These are phyloP conservation scores for Pyricularia pennisetigena DNA, from an alignment of 2,329 filamentous ascomycete species.

Conservation along the genomic window DNA sequence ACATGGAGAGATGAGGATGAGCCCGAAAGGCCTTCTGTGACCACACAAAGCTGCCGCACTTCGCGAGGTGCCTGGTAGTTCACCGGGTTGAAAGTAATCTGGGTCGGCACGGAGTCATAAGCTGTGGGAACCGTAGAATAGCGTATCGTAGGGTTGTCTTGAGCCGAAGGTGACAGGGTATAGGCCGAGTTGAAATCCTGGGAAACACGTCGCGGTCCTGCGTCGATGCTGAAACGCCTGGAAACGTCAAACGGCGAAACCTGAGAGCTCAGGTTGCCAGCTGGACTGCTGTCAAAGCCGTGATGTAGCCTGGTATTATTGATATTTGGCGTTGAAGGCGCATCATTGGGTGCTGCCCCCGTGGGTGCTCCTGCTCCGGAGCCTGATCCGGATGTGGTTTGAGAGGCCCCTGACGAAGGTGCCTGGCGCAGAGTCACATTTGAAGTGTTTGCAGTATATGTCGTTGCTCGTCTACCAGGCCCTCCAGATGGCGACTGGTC, in stretches of 20 bases:
- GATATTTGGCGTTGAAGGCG: constrained; percentile 10
- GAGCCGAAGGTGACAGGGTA: not conserved
- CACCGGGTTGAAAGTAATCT: not conserved
- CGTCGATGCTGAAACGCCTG: not conserved
- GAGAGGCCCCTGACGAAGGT: not conserved
- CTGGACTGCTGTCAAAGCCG: not conserved
- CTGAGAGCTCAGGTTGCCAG: not conserved
- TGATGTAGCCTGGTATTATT: not conserved
- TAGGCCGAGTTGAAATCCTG: constrained; percentile 1
- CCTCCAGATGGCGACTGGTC: not conserved
- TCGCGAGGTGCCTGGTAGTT: not conserved
- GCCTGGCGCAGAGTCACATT: not conserved
- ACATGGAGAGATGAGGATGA: not conserved
- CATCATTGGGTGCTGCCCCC: constrained; percentile 9
- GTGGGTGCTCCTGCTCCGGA: constrained; percentile 10
- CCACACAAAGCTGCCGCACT: not conserved
- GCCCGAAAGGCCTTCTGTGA: constrained; percentile 2
- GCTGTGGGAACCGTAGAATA: not conserved
- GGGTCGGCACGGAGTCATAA: not conserved
- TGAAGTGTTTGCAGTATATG: not conserved
- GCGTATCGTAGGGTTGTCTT: not conserved
- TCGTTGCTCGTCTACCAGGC: not conserved
- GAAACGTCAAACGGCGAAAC: not conserved
- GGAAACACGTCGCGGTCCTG: not conserved
- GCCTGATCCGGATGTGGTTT: constrained; percentile 7